Conservation (phyloP, 352 stramenopile genomes). For the Elongisporangium anandrum region DNA sequence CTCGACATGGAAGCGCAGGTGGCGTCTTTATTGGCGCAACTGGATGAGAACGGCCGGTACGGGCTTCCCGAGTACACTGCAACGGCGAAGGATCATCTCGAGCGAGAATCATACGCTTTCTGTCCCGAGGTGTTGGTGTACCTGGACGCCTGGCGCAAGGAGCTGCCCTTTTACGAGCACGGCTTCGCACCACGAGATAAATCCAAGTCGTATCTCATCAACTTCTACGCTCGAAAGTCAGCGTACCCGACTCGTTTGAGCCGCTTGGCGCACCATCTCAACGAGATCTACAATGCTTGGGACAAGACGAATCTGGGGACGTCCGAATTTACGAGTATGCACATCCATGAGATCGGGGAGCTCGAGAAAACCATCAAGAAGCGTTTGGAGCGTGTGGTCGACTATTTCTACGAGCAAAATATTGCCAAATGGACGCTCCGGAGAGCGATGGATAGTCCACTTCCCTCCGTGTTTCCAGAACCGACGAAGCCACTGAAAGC, state of each 20-base stretch:
- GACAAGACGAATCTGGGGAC: constrained; percentile 15
- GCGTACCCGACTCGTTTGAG: constrained; percentile 1
- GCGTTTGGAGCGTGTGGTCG: constrained; percentile 17
- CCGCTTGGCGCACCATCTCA: constrained; percentile 2
- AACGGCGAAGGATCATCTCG: constrained; percentile 18
- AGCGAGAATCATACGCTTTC: constrained; percentile 33
- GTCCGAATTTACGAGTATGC: constrained; percentile 15
- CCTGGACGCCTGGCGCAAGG: constrained; percentile 30
- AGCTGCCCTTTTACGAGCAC: constrained; percentile 10
- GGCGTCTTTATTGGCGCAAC: not conserved
- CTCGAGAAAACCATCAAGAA: constrained; percentile 48
- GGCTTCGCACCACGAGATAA: constrained; percentile 23
- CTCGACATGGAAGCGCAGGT: not conserved
- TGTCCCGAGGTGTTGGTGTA: constrained; percentile 42
- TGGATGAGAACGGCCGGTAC: constrained; percentile 12
- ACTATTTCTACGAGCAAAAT: constrained; percentile 46
- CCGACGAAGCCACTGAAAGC: constrained; percentile 9
- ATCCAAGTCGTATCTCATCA: constrained; percentile 13
- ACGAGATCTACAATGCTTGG: constrained; percentile 20
- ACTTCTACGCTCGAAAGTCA: constrained; percentile 19
- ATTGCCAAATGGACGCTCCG: constrained; percentile 38
- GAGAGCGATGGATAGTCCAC: constrained; percentile 8
- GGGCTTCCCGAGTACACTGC: constrained; percentile 5
- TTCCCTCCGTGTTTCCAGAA: constrained; percentile 1
- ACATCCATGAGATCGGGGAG: constrained; percentile 27